Evolutionary conservation across 1,284 basidiomycete species (phyloP).

Genomic region (Malassezia sp.): DNA sequence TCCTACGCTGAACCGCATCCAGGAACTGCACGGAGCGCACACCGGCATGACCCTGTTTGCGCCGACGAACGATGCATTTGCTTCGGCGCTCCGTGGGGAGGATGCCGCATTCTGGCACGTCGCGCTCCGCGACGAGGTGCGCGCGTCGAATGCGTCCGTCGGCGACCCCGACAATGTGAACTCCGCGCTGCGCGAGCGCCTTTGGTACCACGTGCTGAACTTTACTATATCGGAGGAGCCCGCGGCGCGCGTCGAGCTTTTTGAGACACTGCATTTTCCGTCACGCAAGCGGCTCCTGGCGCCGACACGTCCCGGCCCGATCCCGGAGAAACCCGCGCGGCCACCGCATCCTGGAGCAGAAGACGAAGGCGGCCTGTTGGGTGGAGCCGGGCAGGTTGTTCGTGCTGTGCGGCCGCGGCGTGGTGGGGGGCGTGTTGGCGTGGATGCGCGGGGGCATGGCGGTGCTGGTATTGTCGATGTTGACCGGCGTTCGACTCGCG

Average conservation of each 20-base stretch:
- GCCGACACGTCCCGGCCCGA: slow-evolving; percentile 42
- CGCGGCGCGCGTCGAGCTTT: slow-evolving; percentile 9
- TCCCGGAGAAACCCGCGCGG: slow-evolving; percentile 24
- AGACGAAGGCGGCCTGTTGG: slow-evolving; percentile 58
- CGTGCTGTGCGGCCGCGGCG: background rate
- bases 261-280: slow-evolving; percentile 49
- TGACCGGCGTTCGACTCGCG: slow-evolving; percentile 53
- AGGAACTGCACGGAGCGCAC: slow-evolving; percentile 27
- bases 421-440: background rate
- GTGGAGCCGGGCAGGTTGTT: slow-evolving; percentile 62
- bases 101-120: background rate
- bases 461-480: slow-evolving; percentile 50
- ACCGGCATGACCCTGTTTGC: slow-evolving; percentile 78
- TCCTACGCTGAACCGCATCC: slow-evolving; percentile 74
- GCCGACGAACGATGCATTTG: slow-evolving; percentile 61
- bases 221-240: slow-evolving; percentile 53
- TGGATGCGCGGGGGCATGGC: slow-evolving; percentile 59
- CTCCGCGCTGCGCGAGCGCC: slow-evolving; percentile 69
- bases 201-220: slow-evolving; percentile 91
- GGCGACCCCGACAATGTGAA: slow-evolving; percentile 61
- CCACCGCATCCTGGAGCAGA: slow-evolving; percentile 33
- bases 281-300: slow-evolving; percentile 74
- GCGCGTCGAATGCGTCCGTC: background rate
- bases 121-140: slow-evolving; percentile 9
- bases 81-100: background rate